Evolutionary conservation across 2,329 filamentous ascomycete species (phyloP), one percentile per base, ranked within the genome.

Genomic region (Phialocephala sp.): DNA sequence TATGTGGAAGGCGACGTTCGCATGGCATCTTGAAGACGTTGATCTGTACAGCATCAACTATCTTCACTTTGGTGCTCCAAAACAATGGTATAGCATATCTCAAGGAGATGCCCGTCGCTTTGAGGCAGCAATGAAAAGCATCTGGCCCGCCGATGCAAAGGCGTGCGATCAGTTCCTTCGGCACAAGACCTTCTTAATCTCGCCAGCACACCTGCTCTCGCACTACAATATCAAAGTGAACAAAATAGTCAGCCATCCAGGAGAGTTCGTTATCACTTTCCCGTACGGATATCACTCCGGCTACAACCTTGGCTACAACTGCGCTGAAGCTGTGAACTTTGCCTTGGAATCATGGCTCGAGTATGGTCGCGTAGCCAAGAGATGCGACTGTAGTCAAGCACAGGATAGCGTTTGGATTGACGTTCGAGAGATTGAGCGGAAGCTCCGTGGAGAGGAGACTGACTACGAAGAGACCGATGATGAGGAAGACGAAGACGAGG

Each of bases 11-110:
- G 94, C 95, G 14, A 98, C 95, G 0, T 99, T 99, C 77, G 95
- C 95, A 9, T 99, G 95, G 95, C 95, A 99, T 85, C 81, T 99
- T 61, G 95, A 99, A 77, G 95, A 99, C 77, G 94, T 99, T 50
- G 95, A 99, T 80, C 86, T 99, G 4, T 99, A 99, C 87, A 98
- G 94, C 77, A 99, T 99, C 84, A 99, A 99, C 81, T 99, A 97
- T 78, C 93, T 99, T 66, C 95, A 99, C 76, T 99, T 99, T 77
- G 95, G 95, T 62, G 95, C 95, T 1, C 95, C 95, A 0, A 99
- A 99, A 80, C 95, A 99, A 78, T 99, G 95, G 95, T 99, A 99
- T 80, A 97, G 94, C 79, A 98, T 99, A 71, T 97, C 94, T 0
- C 96, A 98, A 77, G 91, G 92, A 70, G 95, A 99, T 77, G 93